Evolutionary conservation across 768 basidiomycete genomes (phyloP).

Genomic region (Asterophora lycoperdoides): DNA sequence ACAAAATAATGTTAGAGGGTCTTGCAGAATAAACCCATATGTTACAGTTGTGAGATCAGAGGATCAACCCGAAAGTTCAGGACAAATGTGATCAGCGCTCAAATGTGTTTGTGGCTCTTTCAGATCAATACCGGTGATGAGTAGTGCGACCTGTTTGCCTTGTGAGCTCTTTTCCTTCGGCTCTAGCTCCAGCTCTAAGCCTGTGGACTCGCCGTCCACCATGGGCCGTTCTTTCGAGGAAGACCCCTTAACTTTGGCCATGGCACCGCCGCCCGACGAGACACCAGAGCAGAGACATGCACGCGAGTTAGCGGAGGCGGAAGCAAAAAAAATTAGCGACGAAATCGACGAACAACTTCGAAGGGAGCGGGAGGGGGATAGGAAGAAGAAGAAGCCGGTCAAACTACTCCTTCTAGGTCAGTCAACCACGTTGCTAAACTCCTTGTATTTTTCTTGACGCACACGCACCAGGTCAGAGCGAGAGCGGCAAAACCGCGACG

Average conservation of each 20-base stretch:
- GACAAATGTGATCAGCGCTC: too few species aligned
- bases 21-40: too few species aligned
- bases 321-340: constrained; percentile 62
- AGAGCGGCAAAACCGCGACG: constrained; percentile 78
- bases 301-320: constrained; percentile 57
- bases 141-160: constrained; percentile 16
- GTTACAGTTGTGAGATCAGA: constrained; percentile 3
- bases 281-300: constrained; percentile 49
- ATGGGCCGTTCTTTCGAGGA: constrained; percentile 38
- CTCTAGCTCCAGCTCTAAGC: constrained; percentile 9
- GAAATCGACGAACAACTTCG: constrained; percentile 73
- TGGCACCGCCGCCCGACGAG: constrained; percentile 65
- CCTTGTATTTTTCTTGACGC: neutral
- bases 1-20: too few species aligned
- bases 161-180: constrained; percentile 17
- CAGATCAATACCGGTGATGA: constrained; percentile 16
- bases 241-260: constrained; percentile 57
- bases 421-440: constrained; percentile 13
- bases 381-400: constrained; percentile 63
- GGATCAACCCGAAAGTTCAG: constrained; percentile 18
- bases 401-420: constrained; percentile 69
- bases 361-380: constrained; percentile 52
- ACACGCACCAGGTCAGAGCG: constrained; percentile 49
- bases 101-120: constrained; percentile 11
- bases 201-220: constrained; percentile 8